Evolutionary conservation across 2,329 filamentous ascomycete genomes (phyloP), one percentile per base, ranked within the genome.

Genomic region (Aspergillus carbonarius): DNA sequence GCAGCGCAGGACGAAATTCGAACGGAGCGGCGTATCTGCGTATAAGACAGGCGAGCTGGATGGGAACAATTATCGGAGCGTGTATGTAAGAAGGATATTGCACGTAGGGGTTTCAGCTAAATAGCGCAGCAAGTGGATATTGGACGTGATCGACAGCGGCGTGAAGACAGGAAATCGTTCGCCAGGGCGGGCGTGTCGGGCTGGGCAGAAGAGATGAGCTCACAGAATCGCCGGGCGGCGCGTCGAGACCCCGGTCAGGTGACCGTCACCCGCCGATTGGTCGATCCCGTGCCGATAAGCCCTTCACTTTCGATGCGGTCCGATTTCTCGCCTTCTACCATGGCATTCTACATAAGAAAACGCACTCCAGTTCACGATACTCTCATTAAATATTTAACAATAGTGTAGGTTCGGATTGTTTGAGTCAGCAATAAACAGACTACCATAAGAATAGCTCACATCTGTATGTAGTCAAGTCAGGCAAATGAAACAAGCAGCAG

Each of bases 161-260:
- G n/a, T 50, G 17, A 39, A 44, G 51, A 48, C 37, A 58, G 60
- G 42, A 53, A 27, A 42, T 35, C 44, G 59, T 48, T 54, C 54
- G 58, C 61, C 57, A 59, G 58, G 53, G 60, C 51, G 50, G 59
- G 62, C 56, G 60, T 68, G 63, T 65, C 65, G 69, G 66, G 68
- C 63, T 65, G 62, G 66, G 60, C 65, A 55, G 62, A 54, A 58
- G 61, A 62, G 67, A 68, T 70, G 66, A 71, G 65, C 65, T 71
- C 68, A 71, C 63, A 63, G 59, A 63, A 63, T 55, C 54, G 50
- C 60, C 57, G 52, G 55, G 55, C 63, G 66, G 65, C 70, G 71
- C 71, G 71, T 73, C 66, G 62, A 69, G 61, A 66, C 62, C 58
- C 66, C 51, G 30, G 64, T 72, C 72, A 73, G 66, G 70, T 74